Evolutionary conservation across 805 yeast species (phyloP).

Genomic region (Cyberlindnera misumaiensis): DNA sequence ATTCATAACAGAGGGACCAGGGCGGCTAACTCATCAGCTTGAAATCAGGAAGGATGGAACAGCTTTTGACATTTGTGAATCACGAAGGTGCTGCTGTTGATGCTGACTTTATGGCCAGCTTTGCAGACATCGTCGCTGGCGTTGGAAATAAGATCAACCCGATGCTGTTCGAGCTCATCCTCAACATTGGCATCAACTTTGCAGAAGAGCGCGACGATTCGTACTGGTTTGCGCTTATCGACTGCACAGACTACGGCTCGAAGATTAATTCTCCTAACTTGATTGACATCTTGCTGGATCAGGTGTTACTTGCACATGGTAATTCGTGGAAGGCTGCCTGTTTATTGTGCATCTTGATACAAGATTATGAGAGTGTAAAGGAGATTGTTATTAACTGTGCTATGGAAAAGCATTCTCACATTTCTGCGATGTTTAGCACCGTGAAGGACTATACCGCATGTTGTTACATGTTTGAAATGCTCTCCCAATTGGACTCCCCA

Average conservation of each 20-base stretch:
- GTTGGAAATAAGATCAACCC: constrained; percentile 11
- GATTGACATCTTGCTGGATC: constrained; percentile 8
- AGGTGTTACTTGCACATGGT: constrained; percentile 3
- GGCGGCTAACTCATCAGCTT: constrained; percentile 11
- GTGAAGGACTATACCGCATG: constrained; percentile 12
- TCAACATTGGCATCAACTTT: constrained; percentile 20
- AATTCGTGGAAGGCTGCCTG: constrained; percentile 25
- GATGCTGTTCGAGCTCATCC: constrained; percentile 15
- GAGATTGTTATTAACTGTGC: background rate
- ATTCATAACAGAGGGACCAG: background rate
- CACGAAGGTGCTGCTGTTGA: constrained; percentile 6
- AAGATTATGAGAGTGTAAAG: constrained; percentile 14
- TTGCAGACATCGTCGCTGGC: constrained; percentile 7
- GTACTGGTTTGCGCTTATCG: constrained; percentile 20
- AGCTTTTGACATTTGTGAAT: constrained; percentile 8
- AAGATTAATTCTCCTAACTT: constrained; percentile 12
- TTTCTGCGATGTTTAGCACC: constrained; percentile 3
- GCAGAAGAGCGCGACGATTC: constrained; percentile 10
- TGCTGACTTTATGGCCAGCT: constrained; percentile 8
- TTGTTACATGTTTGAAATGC: constrained; percentile 17
- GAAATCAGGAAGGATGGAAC: constrained; percentile 3
- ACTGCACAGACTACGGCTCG: constrained; percentile 18
- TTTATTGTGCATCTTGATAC: constrained; percentile 19
- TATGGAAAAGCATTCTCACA: background rate
- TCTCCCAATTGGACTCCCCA: constrained; percentile 15